Base-by-base conservation (phyloP, 2,329 filamentous ascomycete species). In the Alternaria sp. region DNA sequence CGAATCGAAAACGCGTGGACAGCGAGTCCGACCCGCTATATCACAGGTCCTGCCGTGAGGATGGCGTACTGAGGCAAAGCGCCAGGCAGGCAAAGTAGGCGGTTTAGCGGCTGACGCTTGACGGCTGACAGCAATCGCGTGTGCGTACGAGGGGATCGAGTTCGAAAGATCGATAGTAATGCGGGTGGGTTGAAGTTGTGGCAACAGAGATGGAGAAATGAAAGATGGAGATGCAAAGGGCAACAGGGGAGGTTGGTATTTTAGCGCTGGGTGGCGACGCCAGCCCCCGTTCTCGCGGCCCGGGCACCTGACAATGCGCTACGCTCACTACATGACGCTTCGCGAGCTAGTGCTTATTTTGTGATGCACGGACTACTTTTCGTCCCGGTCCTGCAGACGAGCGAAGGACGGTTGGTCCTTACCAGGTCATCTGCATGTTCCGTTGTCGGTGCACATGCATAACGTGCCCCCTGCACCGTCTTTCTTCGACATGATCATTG, bases 61-160 rank as follows among this genome's bases (percentile, higher is more conserved):
- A 55, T 55, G 36, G 53, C 43, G 54, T 44, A 57, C 54, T 57
- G 54, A 24, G 47, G 54, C 54, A 51, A 51, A 44, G 20, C 54
- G 54, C 39, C 54, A 51, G 47, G 24, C 39, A 55, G 53, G 43
- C 22, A 24, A 16, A 42, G 16, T 24, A 16, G 16, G 16, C 46
- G 54, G 54, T 57, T 51, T 18, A 57, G 54, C 20, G 28, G 54
- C 30, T 51, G 30, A 57, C 54, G 20, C n/a, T 36, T 9, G 44
- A 34, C 54, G 26, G 39, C 12, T 9, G 44, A 34, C 54, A n/a
- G 39, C n/a, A 20, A 36, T 36, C 34, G 54, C 44, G 36, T 49
- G 44, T 43, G 46, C 46, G 46, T 38, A 28, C 22, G 22, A 38
- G 22, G 36, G 18, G 44, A 11, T 34, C 11, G 36, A 26, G 18